A percentile compares a stretch with the other conserved stretches of the same genome.
These are phyloP conservation scores for Carpinus viminea DNA, from an alignment of 306 rosid species.

Conservation along the genomic window DNA sequence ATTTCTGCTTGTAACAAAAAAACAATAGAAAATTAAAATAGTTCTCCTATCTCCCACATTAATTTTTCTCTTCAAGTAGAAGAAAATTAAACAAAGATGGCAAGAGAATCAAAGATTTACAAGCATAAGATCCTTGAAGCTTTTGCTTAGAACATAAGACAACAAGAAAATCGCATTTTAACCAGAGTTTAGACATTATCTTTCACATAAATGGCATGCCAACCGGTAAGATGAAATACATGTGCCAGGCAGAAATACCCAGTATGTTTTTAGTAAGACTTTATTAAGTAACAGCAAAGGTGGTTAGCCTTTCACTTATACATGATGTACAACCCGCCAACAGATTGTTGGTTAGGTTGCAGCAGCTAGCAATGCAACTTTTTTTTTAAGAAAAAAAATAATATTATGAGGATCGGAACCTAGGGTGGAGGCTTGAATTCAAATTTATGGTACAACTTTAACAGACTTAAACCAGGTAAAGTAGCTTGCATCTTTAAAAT, in stretches of 20 bases:
- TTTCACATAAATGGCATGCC: not conserved
- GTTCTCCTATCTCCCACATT: constrained; percentile 10
- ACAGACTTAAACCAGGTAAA: not conserved
- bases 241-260: not conserved
- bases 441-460: not conserved
- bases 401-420: not conserved
- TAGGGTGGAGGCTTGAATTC: not conserved
- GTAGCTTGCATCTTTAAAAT: constrained; percentile 5
- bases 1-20: constrained; percentile 60
- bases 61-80: not conserved
- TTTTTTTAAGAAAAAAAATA: not conserved
- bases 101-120: not conserved
- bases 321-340: not conserved
- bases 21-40: constrained; percentile 33
- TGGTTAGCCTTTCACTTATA: not conserved
- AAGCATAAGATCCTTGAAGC: not conserved
- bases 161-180: not conserved
- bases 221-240: not conserved
- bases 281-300: not conserved
- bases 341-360: not conserved
- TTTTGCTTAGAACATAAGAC: not conserved
- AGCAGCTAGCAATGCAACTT: not conserved
- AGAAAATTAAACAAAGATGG: not conserved
- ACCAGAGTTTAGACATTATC: not conserved
- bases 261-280: not conserved